Evolutionary conservation across 352 stramenopile species (phyloP), one percentile per base, ranked within the genome.

Genomic region (Phytophthora lateralis): DNA sequence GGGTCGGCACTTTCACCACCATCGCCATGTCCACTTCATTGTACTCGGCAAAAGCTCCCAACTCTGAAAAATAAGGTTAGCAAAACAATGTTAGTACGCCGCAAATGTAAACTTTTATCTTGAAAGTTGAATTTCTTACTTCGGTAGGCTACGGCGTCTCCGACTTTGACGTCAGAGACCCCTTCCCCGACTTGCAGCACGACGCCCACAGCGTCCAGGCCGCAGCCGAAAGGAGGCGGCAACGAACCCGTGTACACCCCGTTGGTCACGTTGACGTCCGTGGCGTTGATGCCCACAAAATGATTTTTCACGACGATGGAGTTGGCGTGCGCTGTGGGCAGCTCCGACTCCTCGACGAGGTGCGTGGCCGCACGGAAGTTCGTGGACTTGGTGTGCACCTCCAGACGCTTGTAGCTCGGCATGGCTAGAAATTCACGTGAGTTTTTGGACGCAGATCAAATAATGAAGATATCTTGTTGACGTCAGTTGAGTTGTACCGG

Each of bases 31-130:
- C 56, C 39, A 83, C 65, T 10, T 78, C 65, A 18, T 63, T 64
- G 53, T 83, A 88, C 60, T 85, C 78, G 21, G 75, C 63, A 37
- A 83, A 88, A n/a, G 75, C 75, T 4, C 75, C 75, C 44, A 88
- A 30, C 49, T 82, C 66, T 77, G 11, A 30, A 48, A 55, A 20
- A 18, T 6, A 37, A 51, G 12, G 6, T 26, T 24, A 32, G n/a
- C 12, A 42, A 45, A 4, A 52, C 21, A 3, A 24, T 24, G 21
- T 26, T 42, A 38, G 17, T 30, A 7, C 26, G 1, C 6, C 35
- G 42, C 7, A 48, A 34, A 32, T 0, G 17, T 32, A 18, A 12
- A 20, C 14, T 4, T 17, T 20, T 32, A 32, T 46, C 39, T n/a
- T 27, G 11, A 44, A 26, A 14, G 6, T 21, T 45, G n/a, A 0